These are phyloP conservation scores for Alternaria ethzedia DNA, from an alignment of 2,329 filamentous ascomycete genomes.

Conservation along the genomic window DNA sequence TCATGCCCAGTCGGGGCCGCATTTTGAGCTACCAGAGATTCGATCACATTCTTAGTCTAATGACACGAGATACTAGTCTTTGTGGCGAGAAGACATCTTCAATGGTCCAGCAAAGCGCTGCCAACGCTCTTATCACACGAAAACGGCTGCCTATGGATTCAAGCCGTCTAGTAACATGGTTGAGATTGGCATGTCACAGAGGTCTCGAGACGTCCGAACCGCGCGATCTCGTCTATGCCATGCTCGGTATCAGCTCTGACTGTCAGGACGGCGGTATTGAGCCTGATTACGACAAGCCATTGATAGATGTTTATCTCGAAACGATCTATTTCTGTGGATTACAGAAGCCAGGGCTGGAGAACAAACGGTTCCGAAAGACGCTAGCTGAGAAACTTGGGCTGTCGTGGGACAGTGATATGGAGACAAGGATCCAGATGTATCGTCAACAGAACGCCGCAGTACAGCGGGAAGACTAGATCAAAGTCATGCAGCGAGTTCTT, in stretches of 20 bases:
- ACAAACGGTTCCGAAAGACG: not conserved
- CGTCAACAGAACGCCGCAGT: not conserved
- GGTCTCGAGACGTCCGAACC: not conserved
- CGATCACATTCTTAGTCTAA: not conserved
- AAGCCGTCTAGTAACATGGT: not conserved
- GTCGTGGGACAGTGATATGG: not conserved
- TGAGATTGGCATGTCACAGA: not conserved
- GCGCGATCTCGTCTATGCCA: not conserved
- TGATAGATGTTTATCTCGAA: not conserved
- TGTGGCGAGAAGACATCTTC: accelerated
- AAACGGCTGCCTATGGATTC: not conserved
- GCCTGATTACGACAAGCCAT: not conserved
- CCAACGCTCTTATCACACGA: not conserved
- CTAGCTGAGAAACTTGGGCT: not conserved
- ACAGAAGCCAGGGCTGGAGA: not conserved
- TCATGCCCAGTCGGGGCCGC: not conserved
- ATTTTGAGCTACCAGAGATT: too few species aligned
- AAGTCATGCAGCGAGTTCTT: accelerated
- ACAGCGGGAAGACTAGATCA: not conserved
- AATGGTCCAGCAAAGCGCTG: accelerated
- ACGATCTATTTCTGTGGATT: not conserved
- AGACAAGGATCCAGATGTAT: not conserved
- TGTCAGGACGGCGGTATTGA: not conserved
- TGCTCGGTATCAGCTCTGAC: not conserved
- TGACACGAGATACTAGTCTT: not conserved